Evolutionary conservation across 2,329 filamentous ascomycete species (phyloP), one percentile per base, ranked within the genome.

Genomic region (Podosphaera leucotricha): DNA sequence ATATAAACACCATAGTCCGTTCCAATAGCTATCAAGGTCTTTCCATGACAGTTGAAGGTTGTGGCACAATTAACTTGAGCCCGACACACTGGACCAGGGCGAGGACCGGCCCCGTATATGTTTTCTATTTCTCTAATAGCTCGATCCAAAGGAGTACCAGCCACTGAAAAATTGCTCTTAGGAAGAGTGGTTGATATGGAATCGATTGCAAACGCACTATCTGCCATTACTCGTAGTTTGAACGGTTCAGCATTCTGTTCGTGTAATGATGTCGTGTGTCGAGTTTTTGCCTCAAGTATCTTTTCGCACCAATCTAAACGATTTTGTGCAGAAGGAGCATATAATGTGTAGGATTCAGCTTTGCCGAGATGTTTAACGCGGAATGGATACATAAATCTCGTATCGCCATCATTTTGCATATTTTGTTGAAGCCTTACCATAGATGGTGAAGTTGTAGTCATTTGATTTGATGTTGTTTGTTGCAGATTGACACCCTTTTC

Each of bases 171-270:
- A 46, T 74, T 66, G 15, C 66, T 63, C 38, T 67, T 73, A 58
- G 71, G 78, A 11, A 74, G 68, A 35, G 72, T 65, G 40, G 67
- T 64, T 2, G 72, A 69, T 45, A 70, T 58, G 3, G 66, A 62
- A 51, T 92, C 83, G 54, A 85, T 86, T 10, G 79, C 77, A 59
- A 98, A 98, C 0, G 86, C 82, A 38, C 81, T 79, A 57, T 98
- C 90, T 0, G 90, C 86, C 58, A 98, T 77, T 7, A 98, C 85
- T 19, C 84, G 77, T 6, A 98, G 65, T 43, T 83, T 72, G 70
- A 98, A 98, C 0, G 90, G 90, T 59, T 98, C 90, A 0, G 90
- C 87, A 57, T 95, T 92, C 56, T 98, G 90, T 3, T 81, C 76
- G 60, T 82, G 81, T 4, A 95, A 66, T 2, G 86, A 82, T 43